Conservation (phyloP, 805 yeast species). For the Nakazawaea wickerhamii region DNA sequence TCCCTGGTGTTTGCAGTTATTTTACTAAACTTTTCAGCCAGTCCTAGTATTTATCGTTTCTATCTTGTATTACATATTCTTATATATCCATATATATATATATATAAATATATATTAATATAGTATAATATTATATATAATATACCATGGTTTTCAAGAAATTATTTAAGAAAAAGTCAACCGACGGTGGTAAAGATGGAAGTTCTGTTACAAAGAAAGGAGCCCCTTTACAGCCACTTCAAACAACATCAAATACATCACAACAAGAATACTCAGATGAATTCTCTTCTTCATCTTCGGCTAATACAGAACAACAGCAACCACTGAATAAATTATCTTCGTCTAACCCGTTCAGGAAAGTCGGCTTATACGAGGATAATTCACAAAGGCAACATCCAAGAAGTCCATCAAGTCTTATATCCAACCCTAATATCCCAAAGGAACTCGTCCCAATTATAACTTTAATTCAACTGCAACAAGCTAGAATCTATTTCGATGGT, state of each 20-base stretch:
- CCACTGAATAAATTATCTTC: background rate
- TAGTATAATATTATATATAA: too few relatives aligned
- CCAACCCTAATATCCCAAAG: slow-evolving; percentile 36
- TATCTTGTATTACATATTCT: too few relatives aligned
- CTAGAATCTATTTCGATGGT: slow-evolving; percentile 58
- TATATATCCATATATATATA: too few relatives aligned
- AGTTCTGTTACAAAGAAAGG: background rate
- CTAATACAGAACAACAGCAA: background rate
- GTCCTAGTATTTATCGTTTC: too few relatives aligned
- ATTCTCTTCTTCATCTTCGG: background rate
- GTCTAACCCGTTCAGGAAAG: too few relatives aligned
- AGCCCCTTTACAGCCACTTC: slow-evolving; percentile 5
- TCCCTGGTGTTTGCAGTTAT: too few relatives aligned
- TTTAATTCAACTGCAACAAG: slow-evolving; percentile 62
- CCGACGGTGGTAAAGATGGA: background rate
- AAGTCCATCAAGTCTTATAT: slow-evolving; percentile 15
- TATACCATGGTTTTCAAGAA: slow-evolving; percentile 5
- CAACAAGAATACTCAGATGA: background rate
- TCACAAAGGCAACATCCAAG: too few relatives aligned
- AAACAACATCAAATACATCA: background rate
- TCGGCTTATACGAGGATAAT: too few relatives aligned
- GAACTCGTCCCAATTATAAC: slow-evolving; percentile 72
- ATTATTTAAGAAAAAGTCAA: slow-evolving; percentile 2
- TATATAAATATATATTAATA: too few relatives aligned
- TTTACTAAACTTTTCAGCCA: too few relatives aligned